Base-by-base conservation (phyloP, 768 basidiomycete genomes). In the Kwoniella botswanensis region DNA sequence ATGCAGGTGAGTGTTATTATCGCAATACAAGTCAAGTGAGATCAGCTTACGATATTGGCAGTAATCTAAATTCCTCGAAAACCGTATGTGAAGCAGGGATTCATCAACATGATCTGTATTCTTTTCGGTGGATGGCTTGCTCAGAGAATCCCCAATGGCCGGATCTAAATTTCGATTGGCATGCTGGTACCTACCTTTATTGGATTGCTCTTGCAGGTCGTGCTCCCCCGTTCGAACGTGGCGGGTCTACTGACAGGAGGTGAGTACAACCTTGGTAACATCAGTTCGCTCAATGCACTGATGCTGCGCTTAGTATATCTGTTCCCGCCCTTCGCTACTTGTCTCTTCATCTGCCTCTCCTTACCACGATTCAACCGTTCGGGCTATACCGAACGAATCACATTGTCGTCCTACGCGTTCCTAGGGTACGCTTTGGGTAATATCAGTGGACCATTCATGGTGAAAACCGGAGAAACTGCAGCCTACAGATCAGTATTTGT, bases 361-460 rank as follows among this genome's bases (percentile, higher is more conserved):
- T 21, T 61, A 11, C 59, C 59, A 35, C 35, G 59, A 26, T 35
- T 61, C 21, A 61, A 61, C 35, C 43, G 59, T 43, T 26, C 59
- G 12, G 59, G 59, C n/a, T 61, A 61, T 26, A 29, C 59, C 24
- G 43, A 61, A 61, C 59, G 59, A 35, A 61, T 61, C 21, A 61
- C 59, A 10, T 61, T 61, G 29, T 61, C 59, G 18, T 61, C 59
- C 9, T 61, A 61, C 35, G 59, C 59, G 12, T 61, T 61, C 29
- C 42, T 61, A 29, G 59, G 59, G 15, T 61, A 61, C 29, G 59
- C 59, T 13, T 21, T 61, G 59, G 59, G 59, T 10, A 61, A 61
- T 21, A 61, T 61, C 59, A 35, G 29, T 26, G 59, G 59, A 26
- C 59, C 59, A n/a, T 61, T 61, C 59, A 61, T 61, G 59, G 59